Evolutionary conservation across 164 flowering plant genomes (phyloP), one percentile per base, ranked within the genome.

Genomic region (Amborella trichopoda): DNA sequence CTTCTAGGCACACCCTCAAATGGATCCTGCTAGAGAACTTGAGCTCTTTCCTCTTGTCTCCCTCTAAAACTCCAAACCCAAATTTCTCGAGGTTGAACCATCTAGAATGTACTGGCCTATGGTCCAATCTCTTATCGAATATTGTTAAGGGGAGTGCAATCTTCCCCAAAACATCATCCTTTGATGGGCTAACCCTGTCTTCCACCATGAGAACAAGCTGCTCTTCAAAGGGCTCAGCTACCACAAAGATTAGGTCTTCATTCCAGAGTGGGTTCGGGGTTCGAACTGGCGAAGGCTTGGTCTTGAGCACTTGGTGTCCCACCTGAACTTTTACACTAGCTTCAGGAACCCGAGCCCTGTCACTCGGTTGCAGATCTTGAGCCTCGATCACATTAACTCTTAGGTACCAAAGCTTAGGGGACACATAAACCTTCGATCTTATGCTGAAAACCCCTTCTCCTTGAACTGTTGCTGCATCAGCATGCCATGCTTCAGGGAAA

Each of bases 341-440:
- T 41, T 81, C 76, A 1, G 94, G 94, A 1, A 52, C 39, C 25
- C 75, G 77, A 58, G 58, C 61, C 45, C 40, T 67, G 49, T 83
- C 88, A 18, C 43, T 53, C 23, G 94, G 71, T 50, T 78, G 80
- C 0, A 81, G 58, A 50, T 83, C 94, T 44, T 83, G 96, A 8
- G 94, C 94, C 70, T 83, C 96, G 28, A 87, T 83, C n/a, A 87
- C 82, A 41, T 87, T 83, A 16, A 87, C 94, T 47, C 94, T 61
- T 18, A 87, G 68, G 54, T 87, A 83, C 96, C 94, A 87, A 0
- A 83, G 72, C 50, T 87, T 87, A n/a, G 96, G 96, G 4, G 90
- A 78, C 18, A 78, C 81, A 45, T 87, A 87, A 4, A 87, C 96
- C 48, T 87, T 87, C 26, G 94, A 87, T 37, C 94, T 55, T 42